A percentile compares a stretch with the other conserved stretches of the same genome.
These are phyloP conservation scores for Candida pseudoglaebosa DNA, from an alignment of 805 yeast species.

Conservation along the genomic window DNA sequence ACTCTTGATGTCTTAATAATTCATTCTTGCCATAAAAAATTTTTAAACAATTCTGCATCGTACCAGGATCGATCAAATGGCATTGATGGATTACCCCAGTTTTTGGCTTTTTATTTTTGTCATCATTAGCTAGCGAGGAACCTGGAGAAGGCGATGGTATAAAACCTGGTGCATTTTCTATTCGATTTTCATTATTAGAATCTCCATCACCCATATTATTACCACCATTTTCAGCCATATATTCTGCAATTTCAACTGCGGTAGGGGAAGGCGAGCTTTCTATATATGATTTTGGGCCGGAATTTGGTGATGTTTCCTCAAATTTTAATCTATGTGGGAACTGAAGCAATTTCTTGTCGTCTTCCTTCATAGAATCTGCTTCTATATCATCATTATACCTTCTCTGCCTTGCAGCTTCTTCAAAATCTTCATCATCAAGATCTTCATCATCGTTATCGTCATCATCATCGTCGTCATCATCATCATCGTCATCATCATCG, in stretches of 20 bases:
- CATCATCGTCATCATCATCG: slow-evolving; percentile 1
- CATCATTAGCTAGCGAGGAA: slow-evolving; percentile 5
- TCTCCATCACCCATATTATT: background rate
- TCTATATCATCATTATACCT: slow-evolving; percentile 2
- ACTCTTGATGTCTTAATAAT: slow-evolving; percentile 41
- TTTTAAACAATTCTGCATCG: slow-evolving; percentile 31
- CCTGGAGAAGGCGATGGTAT: slow-evolving; percentile 6
- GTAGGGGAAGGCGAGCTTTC: background rate
- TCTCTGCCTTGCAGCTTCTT: background rate
- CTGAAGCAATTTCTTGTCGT: slow-evolving; percentile 2
- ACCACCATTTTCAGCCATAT: slow-evolving; percentile 2
- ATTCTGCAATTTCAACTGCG: slow-evolving; percentile 2
- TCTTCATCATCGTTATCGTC: slow-evolving; percentile 2
- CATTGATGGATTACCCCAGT: slow-evolving; percentile 38
- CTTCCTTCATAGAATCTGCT: background rate
- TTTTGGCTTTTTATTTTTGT: slow-evolving; percentile 6
- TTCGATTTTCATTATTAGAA: background rate
- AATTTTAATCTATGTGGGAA: slow-evolving; percentile 8
- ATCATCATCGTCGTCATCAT: slow-evolving; percentile 2
- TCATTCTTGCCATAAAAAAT: slow-evolving; percentile 43
- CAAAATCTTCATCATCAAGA: background rate
- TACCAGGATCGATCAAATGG: slow-evolving; percentile 31
- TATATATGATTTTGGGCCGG: background rate
- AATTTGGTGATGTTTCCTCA: background rate
- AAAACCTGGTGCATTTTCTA: background rate